Evolutionary conservation across 2,329 filamentous ascomycete species (phyloP).

Genomic region (Mollisia scopiformis): DNA sequence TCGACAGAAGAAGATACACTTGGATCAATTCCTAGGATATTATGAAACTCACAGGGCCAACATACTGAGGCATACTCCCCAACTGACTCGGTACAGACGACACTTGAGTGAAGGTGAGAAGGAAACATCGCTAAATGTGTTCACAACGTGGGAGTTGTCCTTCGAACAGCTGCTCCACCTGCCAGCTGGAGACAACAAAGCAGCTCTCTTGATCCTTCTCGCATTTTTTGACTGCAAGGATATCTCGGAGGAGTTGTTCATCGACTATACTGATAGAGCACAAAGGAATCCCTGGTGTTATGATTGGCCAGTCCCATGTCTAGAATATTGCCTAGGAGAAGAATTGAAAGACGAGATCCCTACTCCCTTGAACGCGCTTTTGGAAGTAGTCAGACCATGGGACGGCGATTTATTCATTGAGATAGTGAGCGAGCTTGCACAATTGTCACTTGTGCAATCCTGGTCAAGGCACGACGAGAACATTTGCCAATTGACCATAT

Average conservation of each 20-base stretch:
- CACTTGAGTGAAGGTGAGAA: conserved; percentile 5
- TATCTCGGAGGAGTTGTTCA: conserved; percentile 31
- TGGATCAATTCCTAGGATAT: conserved; percentile 25
- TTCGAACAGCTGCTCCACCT: conserved; percentile 19
- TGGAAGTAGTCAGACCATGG: conserved; percentile 3
- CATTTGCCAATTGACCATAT: conserved; percentile 22
- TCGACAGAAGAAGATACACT: conserved; percentile 15
- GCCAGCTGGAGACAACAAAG: conserved; percentile 1
- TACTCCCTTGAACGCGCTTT: not conserved
- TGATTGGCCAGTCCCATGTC: conserved; percentile 8
- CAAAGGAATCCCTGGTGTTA: not conserved
- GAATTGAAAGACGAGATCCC: not conserved
- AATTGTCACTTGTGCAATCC: conserved; percentile 26
- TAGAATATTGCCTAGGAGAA: conserved; percentile 5
- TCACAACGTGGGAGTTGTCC: conserved; percentile 34
- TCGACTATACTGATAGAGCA: conserved; percentile 5
- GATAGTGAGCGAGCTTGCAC: conserved; percentile 16
- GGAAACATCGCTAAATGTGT: conserved; percentile 25
- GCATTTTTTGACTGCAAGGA: conserved; percentile 29
- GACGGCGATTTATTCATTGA: conserved; percentile 18
- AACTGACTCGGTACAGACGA: conserved; percentile 23
- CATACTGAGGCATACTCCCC: conserved; percentile 24
- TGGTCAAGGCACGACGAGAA: conserved; percentile 17
- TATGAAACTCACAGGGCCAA: conserved; percentile 16
- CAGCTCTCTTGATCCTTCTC: conserved; percentile 25